phyloP scores from a whole-genome alignment of 1,284 basidiomycete genomes.

The Malassezia brasiliensis region DNA sequence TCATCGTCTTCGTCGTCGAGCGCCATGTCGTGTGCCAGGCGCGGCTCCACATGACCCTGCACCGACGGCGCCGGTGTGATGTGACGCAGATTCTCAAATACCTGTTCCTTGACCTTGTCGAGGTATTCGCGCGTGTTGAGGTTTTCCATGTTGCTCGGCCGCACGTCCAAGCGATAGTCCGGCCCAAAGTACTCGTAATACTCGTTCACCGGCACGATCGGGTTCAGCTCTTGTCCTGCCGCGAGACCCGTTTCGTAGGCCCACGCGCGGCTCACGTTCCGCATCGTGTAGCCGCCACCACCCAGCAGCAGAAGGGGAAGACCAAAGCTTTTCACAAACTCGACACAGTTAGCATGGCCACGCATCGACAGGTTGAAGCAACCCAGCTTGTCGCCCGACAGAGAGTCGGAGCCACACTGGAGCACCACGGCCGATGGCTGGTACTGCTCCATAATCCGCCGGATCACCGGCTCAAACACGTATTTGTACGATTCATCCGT shows the following conservation, averaged over 20 bases:
- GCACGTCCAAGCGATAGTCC: slow-evolving; percentile 92
- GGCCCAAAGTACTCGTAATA: slow-evolving; percentile 98
- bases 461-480: slow-evolving; percentile 92
- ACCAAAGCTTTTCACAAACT: slow-evolving; percentile 92
- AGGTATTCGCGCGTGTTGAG: slow-evolving; percentile 87
- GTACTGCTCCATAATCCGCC: slow-evolving; percentile 88
- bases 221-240: slow-evolving; percentile 81
- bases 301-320: slow-evolving; percentile 84
- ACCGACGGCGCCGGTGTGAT: slow-evolving; percentile 35
- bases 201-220: slow-evolving; percentile 55
- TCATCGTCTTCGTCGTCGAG: slow-evolving; percentile 27
- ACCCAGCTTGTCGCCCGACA: slow-evolving; percentile 92
- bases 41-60: slow-evolving; percentile 40
- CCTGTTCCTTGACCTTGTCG: slow-evolving; percentile 80
- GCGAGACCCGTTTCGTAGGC: slow-evolving; percentile 95
- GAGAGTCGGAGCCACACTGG: slow-evolving; percentile 96
- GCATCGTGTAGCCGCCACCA: slow-evolving; percentile 97
- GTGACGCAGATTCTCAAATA: slow-evolving; percentile 59
- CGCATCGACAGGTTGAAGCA: slow-evolving; percentile 95
- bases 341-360: slow-evolving; percentile 93
- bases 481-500: slow-evolving; percentile 90
- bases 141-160: slow-evolving; percentile 89
- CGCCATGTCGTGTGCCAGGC: slow-evolving; percentile 22
- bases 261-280: slow-evolving; percentile 93
- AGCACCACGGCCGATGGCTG: slow-evolving; percentile 91